Base-by-base conservation (phyloP, 176 grass and related monocot species). In the Paspalum vaginatum region DNA sequence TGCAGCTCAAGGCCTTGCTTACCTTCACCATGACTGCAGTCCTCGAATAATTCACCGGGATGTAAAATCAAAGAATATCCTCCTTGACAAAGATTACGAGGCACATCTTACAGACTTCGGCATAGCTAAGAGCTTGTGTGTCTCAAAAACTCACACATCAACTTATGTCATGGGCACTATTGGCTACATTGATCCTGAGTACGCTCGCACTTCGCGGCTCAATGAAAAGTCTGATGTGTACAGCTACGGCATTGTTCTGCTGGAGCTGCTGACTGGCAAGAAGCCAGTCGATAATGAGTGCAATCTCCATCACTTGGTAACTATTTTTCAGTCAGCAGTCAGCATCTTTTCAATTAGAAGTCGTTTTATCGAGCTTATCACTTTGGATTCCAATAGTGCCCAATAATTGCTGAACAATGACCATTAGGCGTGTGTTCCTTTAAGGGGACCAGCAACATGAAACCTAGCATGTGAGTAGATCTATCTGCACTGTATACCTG, bases 121-220 rank as follows among this genome's bases (percentile, higher is more conserved):
- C 76, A 99, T 99, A 18, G 97, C 97, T 2, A 99, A 99, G 87
- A 99, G 93, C 42, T 72, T 99, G 3, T 96, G 97, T 69, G 82
- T 99, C 20, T 93, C 97, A 18, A 99, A 99, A 77, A 91, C 97
- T 22, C 97, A 99, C 49, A 99, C 97, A 0, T 93, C 88, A 0
- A 99, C 97, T 11, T 99, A 99, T 75, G 93, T 99, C 38, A 96
- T 99, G 97, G 97, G 97, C n/a, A 99, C 97, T 26, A 99, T 99
- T 54, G 97, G 97, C 27, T 99, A 99, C 61, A 99, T 99, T 4
- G 97, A 99, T 79, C 97, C 97, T 0, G 97, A 99, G 79, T 99
- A 99, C 8, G 97, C 97, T 0, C 92, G 97, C 49, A 99, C 97
- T 4, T 95, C 92, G 21, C 86, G 97, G 0, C 88, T 99, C 61